phyloP scores from a whole-genome alignment of 1,139 yeast species.

The Lodderomyces theae region DNA sequence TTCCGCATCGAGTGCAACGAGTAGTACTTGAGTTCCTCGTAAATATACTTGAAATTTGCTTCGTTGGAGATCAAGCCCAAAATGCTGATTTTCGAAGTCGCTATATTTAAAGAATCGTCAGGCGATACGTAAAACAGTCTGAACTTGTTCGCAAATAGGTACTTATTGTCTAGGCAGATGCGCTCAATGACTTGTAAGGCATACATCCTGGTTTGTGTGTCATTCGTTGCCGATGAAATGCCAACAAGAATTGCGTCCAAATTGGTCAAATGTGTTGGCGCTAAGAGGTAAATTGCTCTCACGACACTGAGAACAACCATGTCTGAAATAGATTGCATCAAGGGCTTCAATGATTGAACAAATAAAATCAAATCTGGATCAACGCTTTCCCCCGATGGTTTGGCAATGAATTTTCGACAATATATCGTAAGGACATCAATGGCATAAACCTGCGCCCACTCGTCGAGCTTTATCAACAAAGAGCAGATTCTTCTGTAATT shows the following conservation, averaged over 20 bases:
- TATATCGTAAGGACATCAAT: slow-evolving; percentile 69
- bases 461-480: slow-evolving; percentile 57
- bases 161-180: slow-evolving; percentile 36
- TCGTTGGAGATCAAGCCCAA: slow-evolving; percentile 57
- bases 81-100: slow-evolving; percentile 61
- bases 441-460: slow-evolving; percentile 67
- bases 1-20: slow-evolving; percentile 40
- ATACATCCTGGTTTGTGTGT: slow-evolving; percentile 31
- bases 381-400: slow-evolving; percentile 49
- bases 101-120: slow-evolving; percentile 45
- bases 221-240: slow-evolving; percentile 26
- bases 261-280: slow-evolving; percentile 48
- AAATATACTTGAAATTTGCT: slow-evolving; percentile 48
- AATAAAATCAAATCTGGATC: slow-evolving; percentile 60
- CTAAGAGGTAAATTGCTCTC: slow-evolving; percentile 51
- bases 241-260: slow-evolving; percentile 53
- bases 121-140: slow-evolving; percentile 61
- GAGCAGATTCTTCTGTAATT: slow-evolving; percentile 63
- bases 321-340: slow-evolving; percentile 54
- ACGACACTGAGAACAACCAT: slow-evolving; percentile 62
- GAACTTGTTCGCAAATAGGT: slow-evolving; percentile 45
- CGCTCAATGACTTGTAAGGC: slow-evolving; percentile 43
- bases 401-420: slow-evolving; percentile 55
- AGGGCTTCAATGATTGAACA: slow-evolving; percentile 40
- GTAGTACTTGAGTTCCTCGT: slow-evolving; percentile 69